phyloP scores from a whole-genome alignment of 257 asterid species.

The Lavandula angustifolia region DNA sequence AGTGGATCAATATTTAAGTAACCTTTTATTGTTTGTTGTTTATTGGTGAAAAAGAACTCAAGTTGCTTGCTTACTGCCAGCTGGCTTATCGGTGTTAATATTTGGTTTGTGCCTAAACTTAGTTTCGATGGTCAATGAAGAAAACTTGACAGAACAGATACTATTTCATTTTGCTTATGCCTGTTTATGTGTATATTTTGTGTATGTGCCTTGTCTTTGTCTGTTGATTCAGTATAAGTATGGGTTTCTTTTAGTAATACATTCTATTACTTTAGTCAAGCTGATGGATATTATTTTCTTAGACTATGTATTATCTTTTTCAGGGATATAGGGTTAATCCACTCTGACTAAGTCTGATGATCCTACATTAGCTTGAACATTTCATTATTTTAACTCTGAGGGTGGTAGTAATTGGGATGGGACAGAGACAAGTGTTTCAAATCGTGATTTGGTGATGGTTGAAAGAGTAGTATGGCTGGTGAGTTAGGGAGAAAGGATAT shows the following conservation, averaged over 20 bases:
- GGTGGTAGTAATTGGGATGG: not conserved
- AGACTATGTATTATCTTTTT: not conserved
- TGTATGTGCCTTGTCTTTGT: not conserved
- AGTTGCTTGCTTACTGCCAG: too few relatives aligned
- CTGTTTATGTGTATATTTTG: not conserved
- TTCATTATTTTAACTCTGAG: not conserved
- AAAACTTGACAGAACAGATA: not conserved
- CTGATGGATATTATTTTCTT: not conserved
- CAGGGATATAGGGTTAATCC: not conserved
- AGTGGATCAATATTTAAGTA: not conserved
- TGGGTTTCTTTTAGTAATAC: not conserved
- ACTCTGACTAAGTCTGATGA: not conserved
- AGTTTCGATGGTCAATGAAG: not conserved
- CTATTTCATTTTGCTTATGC: constrained; percentile 9
- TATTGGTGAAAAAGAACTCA: not conserved
- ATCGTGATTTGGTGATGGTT: not conserved
- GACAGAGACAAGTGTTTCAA: not conserved
- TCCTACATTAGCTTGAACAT: not conserved
- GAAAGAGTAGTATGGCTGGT: not conserved
- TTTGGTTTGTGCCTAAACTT: not conserved
- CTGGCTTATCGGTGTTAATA: not conserved
- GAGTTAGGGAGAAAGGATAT: not conserved
- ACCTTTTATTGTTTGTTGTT: not conserved
- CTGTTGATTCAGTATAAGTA: constrained; percentile 8
- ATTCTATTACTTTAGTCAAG: not conserved